Evolutionary conservation across 495 filamentous ascomycete genomes (phyloP), one percentile per base, ranked within the genome.

Genomic region (Bacidia rubella): DNA sequence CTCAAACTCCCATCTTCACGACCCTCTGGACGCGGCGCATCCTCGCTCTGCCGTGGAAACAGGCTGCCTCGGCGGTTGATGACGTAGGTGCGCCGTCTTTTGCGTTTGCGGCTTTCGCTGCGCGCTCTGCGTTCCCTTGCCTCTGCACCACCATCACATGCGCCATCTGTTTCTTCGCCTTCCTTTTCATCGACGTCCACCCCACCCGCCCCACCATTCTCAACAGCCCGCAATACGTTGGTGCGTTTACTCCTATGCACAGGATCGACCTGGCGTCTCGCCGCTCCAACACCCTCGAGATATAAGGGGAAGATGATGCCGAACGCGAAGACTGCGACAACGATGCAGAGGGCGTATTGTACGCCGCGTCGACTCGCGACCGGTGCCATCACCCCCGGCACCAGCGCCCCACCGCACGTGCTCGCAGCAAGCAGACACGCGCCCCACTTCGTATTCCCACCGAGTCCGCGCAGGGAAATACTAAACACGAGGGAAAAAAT

Each of bases 401-500:
- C 74, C 45, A 73, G 67, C 0, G 71, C 72, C 3, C 78, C 82
- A 10, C 80, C 79, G 42, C 70, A 67, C 50, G 77, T 72, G 10
- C 75, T 73, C n/a, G 69, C 67, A 2, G 81, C 74, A 41, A 84
- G 59, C 23, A 76, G 51, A 0, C 72, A 67, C 2, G 72, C 63
- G 7, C 72, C 81, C 7, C 74, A 71, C 57, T 84, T 85, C 3
- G 78, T 81, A 60, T 80, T 71, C 11, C 61, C 65, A 7, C 75
- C 81, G 12, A 79, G 70, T 15, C 82, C 82, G 26, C 79, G 80
- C 3, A 85, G 57, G 2, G 73, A 69, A 27, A 78, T 72, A 35
- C 74, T 76, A 57, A 77, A 85, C 54, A 83, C 76, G 39, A 77
- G 75, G 51, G 78, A 74, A 66, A 82, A 86, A 2, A 74, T 68